Base-by-base conservation (phyloP, 345 rosid species). In the Citrus maxima region DNA sequence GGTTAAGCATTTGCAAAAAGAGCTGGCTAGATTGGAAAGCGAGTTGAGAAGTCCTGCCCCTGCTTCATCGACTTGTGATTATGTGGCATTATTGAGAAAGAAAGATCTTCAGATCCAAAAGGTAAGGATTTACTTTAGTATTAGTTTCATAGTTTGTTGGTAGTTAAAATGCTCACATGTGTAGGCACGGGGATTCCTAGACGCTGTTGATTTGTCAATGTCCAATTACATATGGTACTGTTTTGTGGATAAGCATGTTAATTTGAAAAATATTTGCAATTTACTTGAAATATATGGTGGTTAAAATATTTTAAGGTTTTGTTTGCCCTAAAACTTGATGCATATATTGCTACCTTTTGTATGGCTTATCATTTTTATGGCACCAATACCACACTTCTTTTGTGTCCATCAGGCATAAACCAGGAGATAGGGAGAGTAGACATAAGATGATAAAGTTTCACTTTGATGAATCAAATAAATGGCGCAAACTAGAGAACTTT, bases 1-100 rank as follows among this genome's bases (percentile, higher is more conserved):
- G 86, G 99, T 96, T 78, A 94, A 96, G 88, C 99, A 94, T 73
- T 87, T 96, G 83, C 98, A 94, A 79, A 91, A 77, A 73, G 99
- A 96, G 82, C 75, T 96, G 84, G 98, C 99, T 78, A 88, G 99
- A 82, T 83, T 96, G 78, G 99, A 96, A 85, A 88, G 89, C 62
- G 99, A 96, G 90, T 80, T 96, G 87, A 93, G 86, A 81, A 83
- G 78, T 86, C 97, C 97, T 73, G 84, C 74, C 49, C 91, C 94
- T 70, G 78, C 89, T 73, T 75, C 88, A 63, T 87, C 90, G 54
- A 83, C 83, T 80, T 79, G 85, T 75, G 98, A 90, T 79, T 93
- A 91, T 80, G 85, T 86, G 74, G 90, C 87, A 74, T 65, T 83
- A 27, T 87, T 96, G 65, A 93, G 93, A 80, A 93, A 90, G 92